phyloP scores from a whole-genome alignment of 441 rosid species.

The Croton setiger region DNA sequence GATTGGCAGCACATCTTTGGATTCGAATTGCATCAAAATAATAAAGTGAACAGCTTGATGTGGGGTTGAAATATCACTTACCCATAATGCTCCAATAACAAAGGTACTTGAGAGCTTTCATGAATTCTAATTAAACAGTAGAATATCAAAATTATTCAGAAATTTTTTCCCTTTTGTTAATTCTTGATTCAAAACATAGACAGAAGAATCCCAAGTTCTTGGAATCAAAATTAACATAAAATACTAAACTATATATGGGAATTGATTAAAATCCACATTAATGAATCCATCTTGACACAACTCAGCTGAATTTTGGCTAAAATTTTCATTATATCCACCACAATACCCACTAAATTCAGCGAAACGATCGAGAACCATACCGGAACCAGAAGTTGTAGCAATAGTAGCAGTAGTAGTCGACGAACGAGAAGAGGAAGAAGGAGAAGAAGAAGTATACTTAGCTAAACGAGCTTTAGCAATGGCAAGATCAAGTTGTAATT shows the following conservation, averaged over 20 bases:
- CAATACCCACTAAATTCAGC: slow-evolving; percentile 32
- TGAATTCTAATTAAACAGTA: no score
- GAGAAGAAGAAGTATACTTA: slow-evolving; percentile 26
- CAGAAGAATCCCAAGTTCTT: slow-evolving; percentile 11
- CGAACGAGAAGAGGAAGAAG: slow-evolving; percentile 17
- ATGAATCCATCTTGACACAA: slow-evolving; percentile 31
- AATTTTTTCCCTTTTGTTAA: neutral
- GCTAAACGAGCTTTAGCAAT: slow-evolving; percentile 72
- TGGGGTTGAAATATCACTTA: slow-evolving; percentile 30
- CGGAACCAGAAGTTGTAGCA: no score
- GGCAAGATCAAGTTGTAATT: slow-evolving; percentile 79
- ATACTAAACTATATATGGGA: slow-evolving; percentile 43
- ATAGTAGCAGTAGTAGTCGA: neutral
- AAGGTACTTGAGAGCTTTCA: slow-evolving; percentile 7
- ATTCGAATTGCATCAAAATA: neutral
- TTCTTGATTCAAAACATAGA: slow-evolving; percentile 21
- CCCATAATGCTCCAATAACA: slow-evolving; percentile 6
- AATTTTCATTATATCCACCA: slow-evolving; percentile 47
- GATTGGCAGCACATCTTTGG: neutral
- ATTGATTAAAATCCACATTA: slow-evolving; percentile 36
- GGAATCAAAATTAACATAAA: slow-evolving; percentile 17
- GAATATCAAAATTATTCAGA: slow-evolving; percentile 14
- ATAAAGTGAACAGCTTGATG: slow-evolving; percentile 13
- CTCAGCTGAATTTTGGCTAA: slow-evolving; percentile 42
- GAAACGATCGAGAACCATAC: no score